Conservation (phyloP, 2,329 filamentous ascomycete species). For the Penicillium glabrum region DNA sequence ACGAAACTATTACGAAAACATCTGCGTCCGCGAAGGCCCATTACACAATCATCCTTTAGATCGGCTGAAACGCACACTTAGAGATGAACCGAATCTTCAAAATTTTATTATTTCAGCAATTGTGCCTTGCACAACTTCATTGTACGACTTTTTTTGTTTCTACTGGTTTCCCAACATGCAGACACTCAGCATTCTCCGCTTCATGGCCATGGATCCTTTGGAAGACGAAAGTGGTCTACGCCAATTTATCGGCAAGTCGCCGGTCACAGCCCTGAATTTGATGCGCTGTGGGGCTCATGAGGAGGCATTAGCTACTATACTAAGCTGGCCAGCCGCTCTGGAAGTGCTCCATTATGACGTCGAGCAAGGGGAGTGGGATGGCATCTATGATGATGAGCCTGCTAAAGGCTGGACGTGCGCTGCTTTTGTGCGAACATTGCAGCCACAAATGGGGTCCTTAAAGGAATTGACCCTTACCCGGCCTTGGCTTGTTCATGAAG, state of each 20-base stretch:
- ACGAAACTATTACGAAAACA: background rate
- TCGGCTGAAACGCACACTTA: background rate
- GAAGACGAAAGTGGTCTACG: background rate
- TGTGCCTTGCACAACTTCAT: background rate
- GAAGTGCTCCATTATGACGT: slow-evolving; percentile 15
- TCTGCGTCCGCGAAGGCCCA: background rate
- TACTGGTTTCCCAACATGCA: background rate
- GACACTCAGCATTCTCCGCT: background rate
- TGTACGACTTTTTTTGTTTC: background rate
- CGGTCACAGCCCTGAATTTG: slow-evolving; percentile 6
- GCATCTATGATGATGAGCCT: slow-evolving; percentile 1
- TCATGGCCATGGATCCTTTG: background rate
- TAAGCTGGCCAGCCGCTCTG: slow-evolving; percentile 16
- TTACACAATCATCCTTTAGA: background rate
- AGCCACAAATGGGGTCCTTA: slow-evolving; percentile 5
- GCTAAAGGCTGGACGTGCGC: slow-evolving; percentile 6
- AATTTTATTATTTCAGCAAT: background rate
- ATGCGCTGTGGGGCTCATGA: slow-evolving; percentile 14
- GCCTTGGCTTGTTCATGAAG: slow-evolving; percentile 2
- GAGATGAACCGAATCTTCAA: background rate
- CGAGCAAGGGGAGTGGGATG: slow-evolving; percentile 10
- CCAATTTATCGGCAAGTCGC: slow-evolving; percentile 3
- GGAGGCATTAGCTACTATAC: slow-evolving; percentile 9
- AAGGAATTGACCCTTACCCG: slow-evolving; percentile 8
- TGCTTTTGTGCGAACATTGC: slow-evolving; percentile 12